Percentiles rank a stretch among this genome's conserved stretches.
Conservation (phyloP, 2,329 filamentous ascomycete genomes). For the Hypoxylon sp. region DNA sequence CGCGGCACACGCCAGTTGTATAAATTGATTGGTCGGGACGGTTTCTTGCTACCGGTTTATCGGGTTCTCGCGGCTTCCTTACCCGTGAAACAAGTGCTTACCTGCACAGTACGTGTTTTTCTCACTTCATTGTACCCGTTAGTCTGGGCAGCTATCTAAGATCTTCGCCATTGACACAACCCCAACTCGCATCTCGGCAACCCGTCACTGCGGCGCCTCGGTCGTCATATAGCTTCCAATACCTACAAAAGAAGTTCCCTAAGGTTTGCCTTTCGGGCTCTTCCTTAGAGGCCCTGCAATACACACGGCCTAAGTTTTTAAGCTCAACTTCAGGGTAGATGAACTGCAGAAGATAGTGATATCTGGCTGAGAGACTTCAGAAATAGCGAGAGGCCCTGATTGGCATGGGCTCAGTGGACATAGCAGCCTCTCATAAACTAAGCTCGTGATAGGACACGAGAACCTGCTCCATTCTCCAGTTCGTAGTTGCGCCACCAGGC, state of each 20-base stretch:
- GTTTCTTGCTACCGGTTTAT: conserved; percentile 4
- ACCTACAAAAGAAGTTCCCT: too few species aligned
- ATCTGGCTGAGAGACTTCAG: not conserved
- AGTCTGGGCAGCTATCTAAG: not conserved
- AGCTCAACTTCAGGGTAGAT: not conserved
- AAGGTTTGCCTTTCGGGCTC: not conserved
- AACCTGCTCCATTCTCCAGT: not conserved
- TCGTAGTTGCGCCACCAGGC: not conserved
- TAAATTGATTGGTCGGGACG: not conserved
- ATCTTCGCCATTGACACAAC: not conserved
- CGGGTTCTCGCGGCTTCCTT: conserved; percentile 6
- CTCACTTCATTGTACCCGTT: not conserved
- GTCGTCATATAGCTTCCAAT: not conserved
- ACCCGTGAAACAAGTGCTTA: conserved; percentile 4
- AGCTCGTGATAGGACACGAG: not conserved
- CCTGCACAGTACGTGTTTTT: not conserved
- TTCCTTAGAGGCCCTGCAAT: not conserved
- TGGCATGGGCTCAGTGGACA: not conserved
- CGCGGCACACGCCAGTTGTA: not conserved
- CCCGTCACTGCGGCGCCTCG: not conserved
- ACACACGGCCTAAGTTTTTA: not conserved
- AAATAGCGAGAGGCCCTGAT: not conserved
- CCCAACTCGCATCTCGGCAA: not conserved
- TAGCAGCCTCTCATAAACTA: not conserved
- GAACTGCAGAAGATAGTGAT: not conserved